Evolutionary conservation across 257 asterid species (phyloP).

Genomic region (Oldenlandia corymbosa): DNA sequence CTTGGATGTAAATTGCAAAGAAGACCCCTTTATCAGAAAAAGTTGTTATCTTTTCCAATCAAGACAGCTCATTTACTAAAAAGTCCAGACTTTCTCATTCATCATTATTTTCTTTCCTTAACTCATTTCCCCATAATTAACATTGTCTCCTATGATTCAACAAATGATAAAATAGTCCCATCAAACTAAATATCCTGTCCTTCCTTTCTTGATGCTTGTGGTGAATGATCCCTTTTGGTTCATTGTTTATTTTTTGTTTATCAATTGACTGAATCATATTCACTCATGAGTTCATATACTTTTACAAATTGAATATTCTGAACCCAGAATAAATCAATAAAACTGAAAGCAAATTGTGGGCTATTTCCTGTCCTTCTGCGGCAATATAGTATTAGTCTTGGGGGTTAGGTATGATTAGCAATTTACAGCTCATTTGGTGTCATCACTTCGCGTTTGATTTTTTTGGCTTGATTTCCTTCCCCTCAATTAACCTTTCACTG

Average conservation of each 20-base stretch:
- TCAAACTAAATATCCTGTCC: constrained; percentile 24
- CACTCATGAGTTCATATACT: neutral
- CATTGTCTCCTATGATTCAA: neutral
- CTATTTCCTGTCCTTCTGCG: neutral
- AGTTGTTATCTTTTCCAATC: constrained; percentile 3
- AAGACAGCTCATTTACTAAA: constrained; percentile 3
- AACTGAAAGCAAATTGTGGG: too few species aligned
- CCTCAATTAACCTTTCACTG: constrained; percentile 5
- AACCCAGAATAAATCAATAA: too few species aligned
- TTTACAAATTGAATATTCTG: too few species aligned
- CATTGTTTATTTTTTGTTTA: constrained; percentile 9
- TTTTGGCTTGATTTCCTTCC: constrained; percentile 23
- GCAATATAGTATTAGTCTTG: too few species aligned
- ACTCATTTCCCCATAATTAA: neutral
- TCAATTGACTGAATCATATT: constrained; percentile 4
- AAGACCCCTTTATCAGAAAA: neutral
- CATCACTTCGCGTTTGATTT: constrained; percentile 63
- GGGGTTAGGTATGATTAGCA: constrained; percentile 17
- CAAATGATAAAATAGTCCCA: constrained; percentile 5
- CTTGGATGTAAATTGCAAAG: neutral
- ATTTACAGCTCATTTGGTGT: constrained; percentile 49
- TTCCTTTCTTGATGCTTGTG: constrained; percentile 27
- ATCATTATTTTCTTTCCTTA: neutral
- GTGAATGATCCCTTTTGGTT: too few species aligned
- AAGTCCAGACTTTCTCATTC: neutral